Evolutionary conservation across 176 grass and related monocot species (phyloP), one percentile per base, ranked within the genome.

Genomic region (Panicum miliaceum): DNA sequence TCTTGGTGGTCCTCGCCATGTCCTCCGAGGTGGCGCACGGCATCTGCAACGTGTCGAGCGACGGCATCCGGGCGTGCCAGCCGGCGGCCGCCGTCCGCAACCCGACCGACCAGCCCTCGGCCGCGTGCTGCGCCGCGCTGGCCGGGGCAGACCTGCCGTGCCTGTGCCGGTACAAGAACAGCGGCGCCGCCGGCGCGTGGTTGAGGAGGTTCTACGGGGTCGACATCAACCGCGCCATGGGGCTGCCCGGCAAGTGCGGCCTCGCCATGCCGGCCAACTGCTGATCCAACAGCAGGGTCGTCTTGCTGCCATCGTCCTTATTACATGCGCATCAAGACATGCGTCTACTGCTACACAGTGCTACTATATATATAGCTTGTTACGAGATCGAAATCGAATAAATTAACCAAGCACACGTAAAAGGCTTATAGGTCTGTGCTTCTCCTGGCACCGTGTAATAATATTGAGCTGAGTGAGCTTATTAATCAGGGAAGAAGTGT

Each of bases 141-240:
- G 81, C 84, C 1, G 68, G 57, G 0, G 80, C 92, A 46, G 32
- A 94, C 83, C 89, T 90, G 48, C 16, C 73, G 18, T 94, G 92
- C 67, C 47, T 89, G 4, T 94, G 92, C 92, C 82, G 69, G 18
- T 91, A 94, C 69, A 84, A 85, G 79, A 68, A 54, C n/a, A n/a
- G n/a, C n/a, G n/a, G n/a, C 63, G 75, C 63, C 10, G 57, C 37
- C 20, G 52, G 65, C 62, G 15, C 77, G 11, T 70, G 87, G 66
- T 63, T 69, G 8, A 87, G 89, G 8, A 87, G 89, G 58, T 68
- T 85, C 18, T 83, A 89, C 20, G 12, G 58, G 26, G 89, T 94
- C 37, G 86, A 94, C 75, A 81, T 85, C 3, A 73, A 89, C 83
- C 79, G 90, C 36, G 92, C 89, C 82, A 84, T 94, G 92, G 60